A percentile compares a stretch with the other conserved stretches of the same genome.
These are phyloP conservation scores for Phytopythium helicoides DNA, from an alignment of 352 stramenopile genomes.

Conservation along the genomic window DNA sequence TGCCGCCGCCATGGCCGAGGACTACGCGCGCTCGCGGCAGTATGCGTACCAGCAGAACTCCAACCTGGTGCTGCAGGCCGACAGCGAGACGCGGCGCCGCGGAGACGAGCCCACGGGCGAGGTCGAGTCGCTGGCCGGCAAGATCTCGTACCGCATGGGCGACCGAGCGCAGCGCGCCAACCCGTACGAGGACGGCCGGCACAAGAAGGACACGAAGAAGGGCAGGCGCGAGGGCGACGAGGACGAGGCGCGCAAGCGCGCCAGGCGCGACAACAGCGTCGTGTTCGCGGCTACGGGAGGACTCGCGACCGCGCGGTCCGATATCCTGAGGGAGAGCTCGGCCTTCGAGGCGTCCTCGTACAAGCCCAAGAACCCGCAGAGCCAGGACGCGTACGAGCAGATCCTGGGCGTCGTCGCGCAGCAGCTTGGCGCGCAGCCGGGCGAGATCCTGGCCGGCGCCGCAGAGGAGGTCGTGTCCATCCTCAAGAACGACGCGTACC, in stretches of 20 bases:
- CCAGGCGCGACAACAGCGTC: slow-evolving; percentile 42
- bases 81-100: slow-evolving; percentile 79
- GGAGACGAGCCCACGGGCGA: slow-evolving; percentile 85
- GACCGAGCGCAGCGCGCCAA: slow-evolving; percentile 73
- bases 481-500: slow-evolving; percentile 89
- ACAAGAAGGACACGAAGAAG: slow-evolving; percentile 29
- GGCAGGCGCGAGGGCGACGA: slow-evolving; percentile 28
- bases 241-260: slow-evolving; percentile 56
- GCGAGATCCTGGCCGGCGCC: slow-evolving; percentile 89
- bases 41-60: slow-evolving; percentile 94
- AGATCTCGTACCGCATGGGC: slow-evolving; percentile 82
- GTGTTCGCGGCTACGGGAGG: slow-evolving; percentile 56
- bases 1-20: slow-evolving; percentile 73
- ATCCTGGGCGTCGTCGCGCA: slow-evolving; percentile 78
- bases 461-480: slow-evolving; percentile 92
- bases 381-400: slow-evolving; percentile 87
- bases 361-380: slow-evolving; percentile 84
- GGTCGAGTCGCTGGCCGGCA: slow-evolving; percentile 80
- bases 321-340: slow-evolving; percentile 72
- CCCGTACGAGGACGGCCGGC: slow-evolving; percentile 11
- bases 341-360: slow-evolving; percentile 85
- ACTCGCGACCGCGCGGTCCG: slow-evolving; percentile 33
- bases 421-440: slow-evolving; percentile 83
- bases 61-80: slow-evolving; percentile 93
- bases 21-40: slow-evolving; percentile 85